These are phyloP conservation scores for Platanthera zijinensis DNA, from an alignment of 106 monocot genomes.

Conservation along the genomic window DNA sequence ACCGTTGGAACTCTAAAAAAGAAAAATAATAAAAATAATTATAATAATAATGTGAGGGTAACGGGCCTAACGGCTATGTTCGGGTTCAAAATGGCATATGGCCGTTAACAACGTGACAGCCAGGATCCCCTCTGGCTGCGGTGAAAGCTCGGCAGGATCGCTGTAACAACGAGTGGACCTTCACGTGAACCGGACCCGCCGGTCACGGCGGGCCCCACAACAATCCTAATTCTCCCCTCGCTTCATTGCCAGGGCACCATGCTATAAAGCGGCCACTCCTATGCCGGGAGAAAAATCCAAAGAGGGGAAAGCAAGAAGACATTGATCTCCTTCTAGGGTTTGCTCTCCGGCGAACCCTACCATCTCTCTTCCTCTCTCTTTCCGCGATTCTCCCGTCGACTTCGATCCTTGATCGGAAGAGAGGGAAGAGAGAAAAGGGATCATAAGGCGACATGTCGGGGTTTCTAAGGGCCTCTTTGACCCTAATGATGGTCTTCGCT, in stretches of 20 bases:
- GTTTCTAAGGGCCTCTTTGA: conserved; percentile 6
- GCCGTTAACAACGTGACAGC: no score
- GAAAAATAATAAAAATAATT: no score
- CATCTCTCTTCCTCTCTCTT: neutral
- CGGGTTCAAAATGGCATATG: no score
- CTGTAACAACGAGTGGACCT: no score
- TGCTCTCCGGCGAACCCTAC: no score
- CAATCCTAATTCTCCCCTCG: neutral
- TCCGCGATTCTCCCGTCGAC: neutral
- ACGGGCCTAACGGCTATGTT: no score
- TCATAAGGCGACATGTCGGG: conserved; percentile 4
- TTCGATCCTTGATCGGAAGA: neutral
- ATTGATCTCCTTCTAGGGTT: neutral
- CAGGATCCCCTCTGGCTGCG: no score
- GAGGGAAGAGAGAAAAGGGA: conserved; percentile 2
- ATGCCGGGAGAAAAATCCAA: neutral
- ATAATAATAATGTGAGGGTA: no score
- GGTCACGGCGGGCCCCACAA: neutral
- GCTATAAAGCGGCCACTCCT: neutral
- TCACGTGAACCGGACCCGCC: neutral
- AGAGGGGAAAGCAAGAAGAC: neutral
- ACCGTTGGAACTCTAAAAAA: no score
- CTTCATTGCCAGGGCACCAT: neutral
- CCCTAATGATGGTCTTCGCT: conserved; percentile 4
- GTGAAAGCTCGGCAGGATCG: no score